Evolutionary conservation across 208 protist genomes (phyloP), one percentile per base, ranked within the genome.

Genomic region (Wallacemonas sp.): DNA sequence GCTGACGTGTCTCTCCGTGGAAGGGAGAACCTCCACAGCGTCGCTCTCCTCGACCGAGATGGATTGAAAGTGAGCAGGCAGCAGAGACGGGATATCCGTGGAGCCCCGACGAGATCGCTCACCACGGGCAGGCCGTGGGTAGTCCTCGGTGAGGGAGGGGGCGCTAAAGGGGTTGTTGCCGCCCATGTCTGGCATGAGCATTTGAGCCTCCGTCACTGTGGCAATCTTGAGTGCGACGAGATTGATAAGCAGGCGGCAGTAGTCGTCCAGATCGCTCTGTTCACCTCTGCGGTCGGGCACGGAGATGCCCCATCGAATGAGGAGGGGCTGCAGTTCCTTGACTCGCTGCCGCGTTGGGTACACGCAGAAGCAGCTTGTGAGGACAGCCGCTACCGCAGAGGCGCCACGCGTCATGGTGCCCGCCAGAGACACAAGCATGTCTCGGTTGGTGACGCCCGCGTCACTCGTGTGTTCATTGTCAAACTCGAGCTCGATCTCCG

Each of bases 331-430:
- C 46, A 54, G 46, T 26, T 54, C 46, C 46, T 54, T 54, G 24
- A 54, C 46, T 8, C 46, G 46, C 26, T 54, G 46, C n/a, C 51
- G 51, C 30, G 51, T 58, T 2, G 26, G 31, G 51, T 58, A 58
- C 17, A 58, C 51, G 51, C 51, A 58, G 31, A 58, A 58, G 51
- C 51, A 58, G 30, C 51, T 58, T 31, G 51, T 58, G 30, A 58
- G 31, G 15, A 58, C 51, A 2, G 31, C 31, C 28, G 51, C 51
- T 11, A 58, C 51, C 4, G 51, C 51, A 2, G 24, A 26, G 15
- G 51, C 51, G 28, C 51, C 51, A 14, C 51, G 51, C n/a, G 51
- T 58, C 51, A 41, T 58, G 17, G 51, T 58, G 31, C 30, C 31
- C 12, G 51, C 51, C 17, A 42, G 4, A 11, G 11, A 31, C n/a